Conservation (phyloP, 139 green algal genomes). For the Raphidocelis subcapitata region DNA sequence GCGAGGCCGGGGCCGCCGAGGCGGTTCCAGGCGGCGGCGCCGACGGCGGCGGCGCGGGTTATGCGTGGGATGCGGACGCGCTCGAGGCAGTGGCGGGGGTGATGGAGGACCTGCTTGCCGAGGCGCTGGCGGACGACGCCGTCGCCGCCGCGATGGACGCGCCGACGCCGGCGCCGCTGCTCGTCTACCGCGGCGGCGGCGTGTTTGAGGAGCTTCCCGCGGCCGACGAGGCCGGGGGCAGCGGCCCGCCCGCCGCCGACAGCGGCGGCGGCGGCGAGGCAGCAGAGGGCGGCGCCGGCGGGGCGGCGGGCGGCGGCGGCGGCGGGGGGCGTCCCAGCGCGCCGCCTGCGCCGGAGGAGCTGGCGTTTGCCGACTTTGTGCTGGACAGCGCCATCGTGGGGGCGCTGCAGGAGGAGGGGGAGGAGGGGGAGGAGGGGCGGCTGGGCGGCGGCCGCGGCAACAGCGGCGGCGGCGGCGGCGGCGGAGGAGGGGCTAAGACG, state of each 20-base stretch:
- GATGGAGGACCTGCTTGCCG: constrained; percentile 6
- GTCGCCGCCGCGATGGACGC: constrained; percentile 11
- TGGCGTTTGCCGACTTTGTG: constrained; percentile 43
- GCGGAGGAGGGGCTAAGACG: too few relatives aligned
- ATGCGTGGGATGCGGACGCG: too few relatives aligned
- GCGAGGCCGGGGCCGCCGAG: not conserved
- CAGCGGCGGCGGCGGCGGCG: too few relatives aligned
- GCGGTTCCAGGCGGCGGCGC: not conserved
- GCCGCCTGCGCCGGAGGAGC: constrained; percentile 17
- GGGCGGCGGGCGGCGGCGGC: not conserved
- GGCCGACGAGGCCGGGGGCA: not conserved
- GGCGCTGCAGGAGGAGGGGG: constrained; percentile 28
- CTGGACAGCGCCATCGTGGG: constrained; percentile 33
- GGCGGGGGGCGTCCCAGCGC: not conserved
- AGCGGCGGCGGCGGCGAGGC: constrained; percentile 5
- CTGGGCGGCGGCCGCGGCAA: too few relatives aligned
- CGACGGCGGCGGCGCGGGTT: too few relatives aligned
- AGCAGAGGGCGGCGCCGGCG: not conserved
- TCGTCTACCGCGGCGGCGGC: not conserved
- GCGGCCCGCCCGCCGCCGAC: not conserved
- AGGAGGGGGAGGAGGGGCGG: too few relatives aligned
- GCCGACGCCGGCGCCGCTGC: constrained; percentile 18
- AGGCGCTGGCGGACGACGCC: constrained; percentile 17
- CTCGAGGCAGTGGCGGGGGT: constrained; percentile 6
- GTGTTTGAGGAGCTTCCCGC: constrained; percentile 5